Conservation (phyloP, 1,139 yeast species). For the Lodderomyces margitis region DNA sequence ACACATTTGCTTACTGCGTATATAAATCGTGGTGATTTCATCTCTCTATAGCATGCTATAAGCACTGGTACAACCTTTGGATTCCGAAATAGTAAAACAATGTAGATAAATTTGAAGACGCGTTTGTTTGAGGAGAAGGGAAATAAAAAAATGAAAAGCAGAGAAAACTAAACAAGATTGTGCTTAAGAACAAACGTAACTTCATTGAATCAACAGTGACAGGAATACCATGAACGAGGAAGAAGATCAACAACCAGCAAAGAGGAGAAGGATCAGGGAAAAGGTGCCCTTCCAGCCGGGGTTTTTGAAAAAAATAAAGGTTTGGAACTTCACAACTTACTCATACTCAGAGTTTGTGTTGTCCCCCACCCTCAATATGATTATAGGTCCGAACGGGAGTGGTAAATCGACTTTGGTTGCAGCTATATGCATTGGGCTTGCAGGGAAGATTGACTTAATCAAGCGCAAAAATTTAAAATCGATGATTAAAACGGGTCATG, state of each 20-base stretch:
- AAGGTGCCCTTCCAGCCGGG: slow-evolving; percentile 49
- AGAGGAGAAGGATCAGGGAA: slow-evolving; percentile 8
- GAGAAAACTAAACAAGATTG: too few relatives aligned
- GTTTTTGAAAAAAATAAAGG: slow-evolving; percentile 61
- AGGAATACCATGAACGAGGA: not conserved
- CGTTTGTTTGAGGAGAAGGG: too few relatives aligned
- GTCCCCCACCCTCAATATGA: slow-evolving; percentile 86
- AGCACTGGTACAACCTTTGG: too few relatives aligned
- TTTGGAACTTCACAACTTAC: slow-evolving; percentile 82
- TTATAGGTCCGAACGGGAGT: slow-evolving; percentile 96
- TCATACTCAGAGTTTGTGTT: slow-evolving; percentile 70
- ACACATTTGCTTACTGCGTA: too few relatives aligned
- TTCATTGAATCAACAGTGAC: not conserved
- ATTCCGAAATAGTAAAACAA: too few relatives aligned
- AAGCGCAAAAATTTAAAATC: slow-evolving; percentile 76
- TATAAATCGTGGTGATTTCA: too few relatives aligned
- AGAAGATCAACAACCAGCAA: slow-evolving; percentile 1
- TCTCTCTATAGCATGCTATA: too few relatives aligned
- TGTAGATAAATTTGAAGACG: too few relatives aligned
- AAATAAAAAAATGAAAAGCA: too few relatives aligned
- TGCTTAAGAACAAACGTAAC: too few relatives aligned
- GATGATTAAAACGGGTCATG: slow-evolving; percentile 75
- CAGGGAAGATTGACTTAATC: slow-evolving; percentile 73
- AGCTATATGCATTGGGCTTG: slow-evolving; percentile 87
- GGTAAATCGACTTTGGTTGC: slow-evolving; percentile 95